Percentiles rank a stretch among this genome's conserved stretches.
Evolutionary conservation across 2,329 filamentous ascomycete genomes (phyloP).

Genomic region (Colletotrichum phormii): DNA sequence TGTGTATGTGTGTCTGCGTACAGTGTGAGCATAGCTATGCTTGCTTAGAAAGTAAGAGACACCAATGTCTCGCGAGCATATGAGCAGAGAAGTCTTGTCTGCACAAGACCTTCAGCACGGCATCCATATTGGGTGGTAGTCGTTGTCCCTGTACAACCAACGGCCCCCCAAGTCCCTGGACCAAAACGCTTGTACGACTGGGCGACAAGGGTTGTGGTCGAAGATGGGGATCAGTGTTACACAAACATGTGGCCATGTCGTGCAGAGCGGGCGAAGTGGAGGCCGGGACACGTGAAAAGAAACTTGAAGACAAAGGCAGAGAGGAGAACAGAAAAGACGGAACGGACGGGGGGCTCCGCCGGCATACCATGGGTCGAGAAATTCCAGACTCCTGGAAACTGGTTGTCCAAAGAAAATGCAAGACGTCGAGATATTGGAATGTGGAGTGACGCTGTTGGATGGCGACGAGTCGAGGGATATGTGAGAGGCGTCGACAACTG

Average conservation of each 20-base stretch:
- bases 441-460: neutral
- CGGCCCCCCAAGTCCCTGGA: neutral
- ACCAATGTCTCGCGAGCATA: neutral
- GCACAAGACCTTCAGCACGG: neutral
- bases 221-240: neutral
- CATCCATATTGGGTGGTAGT: neutral
- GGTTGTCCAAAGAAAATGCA: neutral
- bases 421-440: slow-evolving; percentile 6
- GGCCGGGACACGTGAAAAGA: neutral
- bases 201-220: neutral
- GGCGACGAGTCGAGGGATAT: slow-evolving; percentile 4
- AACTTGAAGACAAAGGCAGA: neutral
- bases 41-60: neutral
- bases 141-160: neutral
- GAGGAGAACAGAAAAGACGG: neutral
- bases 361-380: neutral
- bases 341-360: neutral
- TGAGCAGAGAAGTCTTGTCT: neutral
- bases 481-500: neutral
- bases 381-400: neutral
- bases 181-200: neutral
- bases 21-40: neutral
- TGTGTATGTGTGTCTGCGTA: neutral
- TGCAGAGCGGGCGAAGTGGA: neutral
- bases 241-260: neutral